These are phyloP conservation scores for Amanita brunnescens DNA, from an alignment of 768 basidiomycete genomes.

Conservation along the genomic window DNA sequence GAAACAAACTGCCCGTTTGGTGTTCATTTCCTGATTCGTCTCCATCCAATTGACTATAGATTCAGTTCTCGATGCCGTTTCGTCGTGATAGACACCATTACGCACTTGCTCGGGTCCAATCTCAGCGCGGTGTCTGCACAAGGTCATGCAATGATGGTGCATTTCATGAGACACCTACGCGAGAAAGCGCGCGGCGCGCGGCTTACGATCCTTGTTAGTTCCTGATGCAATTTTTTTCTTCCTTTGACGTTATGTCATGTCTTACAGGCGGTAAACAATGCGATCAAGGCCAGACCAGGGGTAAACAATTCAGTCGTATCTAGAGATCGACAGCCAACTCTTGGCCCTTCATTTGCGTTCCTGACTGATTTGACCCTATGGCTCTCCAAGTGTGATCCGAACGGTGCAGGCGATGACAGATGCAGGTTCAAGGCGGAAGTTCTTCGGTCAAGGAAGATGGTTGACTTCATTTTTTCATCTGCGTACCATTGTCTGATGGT, in stretches of 20 bases:
- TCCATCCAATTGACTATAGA: slow-evolving; percentile 27
- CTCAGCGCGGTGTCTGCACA: slow-evolving; percentile 61
- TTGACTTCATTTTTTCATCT: not conserved
- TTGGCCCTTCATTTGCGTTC: slow-evolving; percentile 70
- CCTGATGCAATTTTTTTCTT: slow-evolving; percentile 10
- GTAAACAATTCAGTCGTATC: slow-evolving; percentile 8
- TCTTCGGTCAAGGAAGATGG: not conserved
- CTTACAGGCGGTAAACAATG: slow-evolving; percentile 53
- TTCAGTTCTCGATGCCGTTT: slow-evolving; percentile 16
- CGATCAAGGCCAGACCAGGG: slow-evolving; percentile 23
- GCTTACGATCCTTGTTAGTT: slow-evolving; percentile 42
- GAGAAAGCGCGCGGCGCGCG: slow-evolving; percentile 33
- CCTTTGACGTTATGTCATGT: not conserved
- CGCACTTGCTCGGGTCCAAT: slow-evolving; percentile 52
- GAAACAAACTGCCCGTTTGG: not conserved
- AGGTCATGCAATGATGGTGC: slow-evolving; percentile 68
- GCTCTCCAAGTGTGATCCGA: slow-evolving; percentile 29
- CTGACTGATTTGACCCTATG: slow-evolving; percentile 70
- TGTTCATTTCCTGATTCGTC: not conserved
- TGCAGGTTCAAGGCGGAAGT: not conserved
- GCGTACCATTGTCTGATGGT: not conserved
- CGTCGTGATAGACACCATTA: slow-evolving; percentile 59
- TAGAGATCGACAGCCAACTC: slow-evolving; percentile 49
- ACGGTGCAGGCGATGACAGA: not conserved
- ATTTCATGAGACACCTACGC: slow-evolving; percentile 60